Percentiles rank a stretch among this genome's conserved stretches.
These are phyloP conservation scores for Tylopilus sp. DNA, from an alignment of 768 basidiomycete genomes.

Conservation along the genomic window DNA sequence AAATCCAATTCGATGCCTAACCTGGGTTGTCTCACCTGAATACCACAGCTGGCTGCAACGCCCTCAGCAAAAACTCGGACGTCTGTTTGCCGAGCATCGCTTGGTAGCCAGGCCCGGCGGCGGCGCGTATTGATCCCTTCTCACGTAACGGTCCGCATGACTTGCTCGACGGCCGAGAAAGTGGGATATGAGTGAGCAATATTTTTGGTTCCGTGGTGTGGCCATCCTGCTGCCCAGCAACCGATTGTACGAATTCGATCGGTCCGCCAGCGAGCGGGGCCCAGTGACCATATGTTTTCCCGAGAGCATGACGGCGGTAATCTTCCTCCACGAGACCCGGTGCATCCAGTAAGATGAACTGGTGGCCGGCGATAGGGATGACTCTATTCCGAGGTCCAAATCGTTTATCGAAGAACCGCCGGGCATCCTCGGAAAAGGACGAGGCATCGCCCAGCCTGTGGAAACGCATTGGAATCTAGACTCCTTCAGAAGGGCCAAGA, in stretches of 20 bases:
- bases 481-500: conserved; percentile 1
- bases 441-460: conserved; percentile 53
- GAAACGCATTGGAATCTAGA: not conserved
- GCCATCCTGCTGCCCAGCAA: conserved; percentile 32
- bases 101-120: conserved; percentile 80
- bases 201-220: conserved; percentile 37
- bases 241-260: conserved; percentile 55
- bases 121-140: conserved; percentile 63
- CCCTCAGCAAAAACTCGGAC: conserved; percentile 65
- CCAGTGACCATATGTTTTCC: conserved; percentile 54
- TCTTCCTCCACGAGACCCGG: conserved; percentile 84
- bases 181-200: conserved; percentile 82
- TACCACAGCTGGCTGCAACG: conserved; percentile 60
- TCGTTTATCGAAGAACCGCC: conserved; percentile 51
- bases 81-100: conserved; percentile 80
- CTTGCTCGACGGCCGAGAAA: conserved; percentile 70
- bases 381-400: conserved; percentile 72
- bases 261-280: conserved; percentile 49
- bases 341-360: conserved; percentile 69
- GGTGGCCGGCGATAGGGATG: conserved; percentile 63
- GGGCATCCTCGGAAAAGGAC: conserved; percentile 49
- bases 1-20: not conserved
- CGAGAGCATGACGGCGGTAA: conserved; percentile 55
- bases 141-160: conserved; percentile 79
- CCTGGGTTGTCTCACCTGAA: conserved; percentile 55